Conservation (phyloP, 768 basidiomycete species). For the Boletus speciosus region DNA sequence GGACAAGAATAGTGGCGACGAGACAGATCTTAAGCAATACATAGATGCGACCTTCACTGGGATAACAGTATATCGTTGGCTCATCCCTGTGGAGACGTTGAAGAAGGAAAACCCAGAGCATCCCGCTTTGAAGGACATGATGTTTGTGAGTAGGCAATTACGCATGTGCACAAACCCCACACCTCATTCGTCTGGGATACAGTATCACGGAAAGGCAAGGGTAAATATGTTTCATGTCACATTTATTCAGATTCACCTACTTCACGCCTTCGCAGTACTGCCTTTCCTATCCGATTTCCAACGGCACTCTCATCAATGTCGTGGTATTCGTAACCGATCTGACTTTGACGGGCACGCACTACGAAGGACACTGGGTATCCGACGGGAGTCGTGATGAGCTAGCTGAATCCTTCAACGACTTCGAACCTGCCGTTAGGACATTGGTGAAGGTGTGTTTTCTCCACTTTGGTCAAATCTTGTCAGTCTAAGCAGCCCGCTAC, state of each 20-base stretch:
- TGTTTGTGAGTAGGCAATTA: conserved; percentile 17
- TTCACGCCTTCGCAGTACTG: neutral
- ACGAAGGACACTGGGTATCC: too few relatives aligned
- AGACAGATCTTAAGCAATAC: conserved; percentile 7
- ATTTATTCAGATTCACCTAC: neutral
- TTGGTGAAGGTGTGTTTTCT: too few relatives aligned
- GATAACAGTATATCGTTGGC: conserved; percentile 35
- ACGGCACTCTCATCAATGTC: too few relatives aligned
- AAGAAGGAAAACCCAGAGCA: conserved; percentile 18
- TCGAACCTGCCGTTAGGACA: too few relatives aligned
- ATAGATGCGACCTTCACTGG: conserved; percentile 41
- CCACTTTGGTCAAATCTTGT: too few relatives aligned
- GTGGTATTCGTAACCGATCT: too few relatives aligned
- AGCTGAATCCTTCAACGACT: too few relatives aligned
- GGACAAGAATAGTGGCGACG: neutral
- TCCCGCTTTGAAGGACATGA: conserved; percentile 11
- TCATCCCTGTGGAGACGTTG: conserved; percentile 35
- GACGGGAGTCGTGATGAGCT: too few relatives aligned
- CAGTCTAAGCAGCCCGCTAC: too few relatives aligned
- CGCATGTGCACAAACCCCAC: neutral
- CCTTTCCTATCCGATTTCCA: too few relatives aligned
- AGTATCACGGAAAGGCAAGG: conserved; percentile 14
- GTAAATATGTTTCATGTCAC: neutral
- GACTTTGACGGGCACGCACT: too few relatives aligned
- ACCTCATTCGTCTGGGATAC: conserved; percentile 7